These are phyloP conservation scores for Metrosideros polymorpha DNA, from an alignment of 441 rosid species.

Conservation along the genomic window DNA sequence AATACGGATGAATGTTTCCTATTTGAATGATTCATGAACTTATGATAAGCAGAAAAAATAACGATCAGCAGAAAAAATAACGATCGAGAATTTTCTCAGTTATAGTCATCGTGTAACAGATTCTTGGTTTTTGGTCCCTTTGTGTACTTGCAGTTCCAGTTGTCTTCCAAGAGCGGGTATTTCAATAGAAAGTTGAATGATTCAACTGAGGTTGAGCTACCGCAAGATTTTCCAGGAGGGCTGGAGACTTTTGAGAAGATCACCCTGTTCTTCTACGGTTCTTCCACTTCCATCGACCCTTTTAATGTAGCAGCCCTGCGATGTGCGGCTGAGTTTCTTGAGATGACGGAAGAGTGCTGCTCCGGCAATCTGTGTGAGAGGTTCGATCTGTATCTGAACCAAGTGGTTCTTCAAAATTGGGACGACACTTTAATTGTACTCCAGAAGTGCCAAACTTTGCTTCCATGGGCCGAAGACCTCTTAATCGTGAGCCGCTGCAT, in stretches of 20 bases:
- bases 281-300: slow-evolving; percentile 52
- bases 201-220: slow-evolving; percentile 40
- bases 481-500: slow-evolving; percentile 71
- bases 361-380: slow-evolving; percentile 56
- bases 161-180: slow-evolving; percentile 65
- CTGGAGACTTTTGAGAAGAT: slow-evolving; percentile 67
- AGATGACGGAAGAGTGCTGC: slow-evolving; percentile 56
- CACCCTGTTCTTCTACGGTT: slow-evolving; percentile 51
- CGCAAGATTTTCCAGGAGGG: slow-evolving; percentile 66
- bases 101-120: not conserved
- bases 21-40: not conserved
- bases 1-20: not conserved
- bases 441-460: slow-evolving; percentile 49
- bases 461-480: slow-evolving; percentile 62
- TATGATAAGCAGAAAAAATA: not conserved
- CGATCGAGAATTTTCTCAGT: not conserved
- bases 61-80: no score
- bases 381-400: slow-evolving; percentile 68
- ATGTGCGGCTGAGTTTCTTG: slow-evolving; percentile 70
- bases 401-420: slow-evolving; percentile 72
- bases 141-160: slow-evolving; percentile 35
- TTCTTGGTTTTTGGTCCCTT: not conserved
- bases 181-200: slow-evolving; percentile 36
- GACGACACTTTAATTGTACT: slow-evolving; percentile 69
- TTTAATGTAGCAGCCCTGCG: slow-evolving; percentile 57